A percentile compares a stretch with the other conserved stretches of the same genome.
These are phyloP conservation scores for Uronychia binucleata DNA, from an alignment of 73 alveolate genomes.

Conservation along the genomic window DNA sequence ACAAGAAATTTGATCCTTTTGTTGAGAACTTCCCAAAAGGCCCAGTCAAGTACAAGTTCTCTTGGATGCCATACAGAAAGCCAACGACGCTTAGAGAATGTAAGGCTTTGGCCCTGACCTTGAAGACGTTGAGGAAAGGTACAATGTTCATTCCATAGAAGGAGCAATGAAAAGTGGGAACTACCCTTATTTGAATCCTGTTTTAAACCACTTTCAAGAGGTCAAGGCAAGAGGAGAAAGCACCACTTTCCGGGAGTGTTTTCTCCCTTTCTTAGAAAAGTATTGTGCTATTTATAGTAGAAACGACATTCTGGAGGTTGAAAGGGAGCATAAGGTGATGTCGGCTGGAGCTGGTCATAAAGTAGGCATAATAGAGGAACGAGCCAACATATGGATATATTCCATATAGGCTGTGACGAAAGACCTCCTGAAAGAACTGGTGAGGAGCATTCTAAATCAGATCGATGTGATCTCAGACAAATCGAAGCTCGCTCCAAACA, in stretches of 20 bases:
- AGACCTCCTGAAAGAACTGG: neutral
- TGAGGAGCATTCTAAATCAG: too few species aligned
- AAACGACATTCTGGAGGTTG: neutral
- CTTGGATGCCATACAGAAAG: neutral
- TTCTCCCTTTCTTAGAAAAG: neutral
- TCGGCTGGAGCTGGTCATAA: neutral
- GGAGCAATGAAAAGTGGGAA: neutral
- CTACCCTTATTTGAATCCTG: neutral
- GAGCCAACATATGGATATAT: neutral
- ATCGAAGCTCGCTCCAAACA: conserved; percentile 9
- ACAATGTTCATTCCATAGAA: neutral
- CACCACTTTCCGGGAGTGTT: neutral
- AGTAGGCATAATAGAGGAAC: neutral
- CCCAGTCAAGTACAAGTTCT: neutral
- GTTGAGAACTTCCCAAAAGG: neutral
- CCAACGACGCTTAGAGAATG: neutral
- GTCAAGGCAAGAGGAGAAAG: neutral
- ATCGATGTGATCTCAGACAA: too few species aligned
- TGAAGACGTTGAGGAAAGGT: neutral
- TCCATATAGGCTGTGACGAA: neutral
- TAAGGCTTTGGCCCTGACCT: neutral
- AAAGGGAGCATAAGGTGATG: neutral
- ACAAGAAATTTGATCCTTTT: neutral
- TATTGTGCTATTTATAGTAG: neutral
- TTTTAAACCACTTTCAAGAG: neutral